phyloP scores from a whole-genome alignment of 2,329 filamentous ascomycete species.

The Aspergillus vadensis region DNA sequence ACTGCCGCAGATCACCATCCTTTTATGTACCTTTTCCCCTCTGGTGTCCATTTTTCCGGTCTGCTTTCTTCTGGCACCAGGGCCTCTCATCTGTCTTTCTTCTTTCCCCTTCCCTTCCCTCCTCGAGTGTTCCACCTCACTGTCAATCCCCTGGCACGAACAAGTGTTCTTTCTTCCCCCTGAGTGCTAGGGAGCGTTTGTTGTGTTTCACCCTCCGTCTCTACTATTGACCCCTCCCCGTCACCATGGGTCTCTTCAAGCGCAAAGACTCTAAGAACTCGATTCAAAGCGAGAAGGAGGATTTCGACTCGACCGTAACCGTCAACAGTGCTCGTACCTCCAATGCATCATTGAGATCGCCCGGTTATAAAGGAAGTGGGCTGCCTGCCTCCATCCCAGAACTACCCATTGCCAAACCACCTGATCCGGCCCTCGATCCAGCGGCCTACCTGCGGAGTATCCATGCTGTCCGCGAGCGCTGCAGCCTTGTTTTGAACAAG shows the following conservation, averaged over 20 bases:
- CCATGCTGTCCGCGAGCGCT: slow-evolving; percentile 80
- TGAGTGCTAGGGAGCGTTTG: slow-evolving; percentile 2
- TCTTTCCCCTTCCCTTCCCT: neutral
- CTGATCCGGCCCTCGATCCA: slow-evolving; percentile 84
- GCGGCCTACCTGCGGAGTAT: slow-evolving; percentile 89
- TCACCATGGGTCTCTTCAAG: slow-evolving; percentile 49
- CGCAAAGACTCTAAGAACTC: slow-evolving; percentile 48
- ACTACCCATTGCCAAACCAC: slow-evolving; percentile 77
- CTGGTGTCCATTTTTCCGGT: slow-evolving; percentile 8
- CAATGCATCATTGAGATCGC: slow-evolving; percentile 54
- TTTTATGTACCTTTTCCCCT: slow-evolving; percentile 17
- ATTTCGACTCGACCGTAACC: slow-evolving; percentile 42
- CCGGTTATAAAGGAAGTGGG: slow-evolving; percentile 51
- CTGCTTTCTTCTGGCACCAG: slow-evolving; percentile 1
- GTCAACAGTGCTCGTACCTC: slow-evolving; percentile 48
- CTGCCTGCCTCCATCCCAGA: slow-evolving; percentile 64
- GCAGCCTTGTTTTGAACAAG: slow-evolving; percentile 71
- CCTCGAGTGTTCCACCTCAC: neutral
- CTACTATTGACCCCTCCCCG: neutral
- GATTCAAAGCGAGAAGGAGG: slow-evolving; percentile 41
- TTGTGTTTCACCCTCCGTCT: slow-evolving; percentile 2
- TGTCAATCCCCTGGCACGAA: neutral
- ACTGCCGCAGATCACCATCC: slow-evolving; percentile 23
- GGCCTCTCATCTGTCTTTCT: slow-evolving; percentile 1
- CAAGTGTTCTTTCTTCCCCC: neutral